Evolutionary conservation across 495 filamentous ascomycete genomes (phyloP).

Genomic region (Aspergillus haitiensis): DNA sequence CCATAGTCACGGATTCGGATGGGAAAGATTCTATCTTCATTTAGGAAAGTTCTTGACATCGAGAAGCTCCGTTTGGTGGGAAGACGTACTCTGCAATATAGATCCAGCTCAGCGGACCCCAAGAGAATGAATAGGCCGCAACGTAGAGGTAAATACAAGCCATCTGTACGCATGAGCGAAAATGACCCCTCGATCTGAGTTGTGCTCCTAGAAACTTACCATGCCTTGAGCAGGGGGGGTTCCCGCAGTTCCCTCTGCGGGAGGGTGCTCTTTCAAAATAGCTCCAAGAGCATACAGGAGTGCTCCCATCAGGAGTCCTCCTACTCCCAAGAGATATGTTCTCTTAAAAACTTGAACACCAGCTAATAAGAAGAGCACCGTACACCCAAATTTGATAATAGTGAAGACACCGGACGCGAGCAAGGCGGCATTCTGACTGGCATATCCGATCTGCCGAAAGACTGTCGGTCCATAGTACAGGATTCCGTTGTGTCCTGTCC

Average conservation of each 20-base stretch:
- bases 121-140: slow-evolving; percentile 43
- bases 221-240: slow-evolving; percentile 27
- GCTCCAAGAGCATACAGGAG: slow-evolving; percentile 81
- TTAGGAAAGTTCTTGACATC: neutral
- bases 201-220: slow-evolving; percentile 64
- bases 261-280: slow-evolving; percentile 52
- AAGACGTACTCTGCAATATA: slow-evolving; percentile 45
- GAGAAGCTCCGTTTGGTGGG: slow-evolving; percentile 24
- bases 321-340: slow-evolving; percentile 65
- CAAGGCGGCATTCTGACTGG: slow-evolving; percentile 43
- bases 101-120: slow-evolving; percentile 53
- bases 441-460: slow-evolving; percentile 50
- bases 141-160: slow-evolving; percentile 54
- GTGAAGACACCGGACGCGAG: slow-evolving; percentile 56
- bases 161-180: slow-evolving; percentile 37
- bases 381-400: slow-evolving; percentile 55
- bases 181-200: slow-evolving; percentile 56
- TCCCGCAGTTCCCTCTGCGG: slow-evolving; percentile 19
- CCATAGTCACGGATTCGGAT: slow-evolving; percentile 69
- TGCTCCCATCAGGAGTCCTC: slow-evolving; percentile 62
- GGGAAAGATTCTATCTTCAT: slow-evolving; percentile 55
- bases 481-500: slow-evolving; percentile 51
- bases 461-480: slow-evolving; percentile 54
- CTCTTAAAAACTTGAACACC: slow-evolving; percentile 70
- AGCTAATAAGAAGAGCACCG: slow-evolving; percentile 62